phyloP scores from a whole-genome alignment of 2,329 filamentous ascomycete species.

The Aspergillus ruber region DNA sequence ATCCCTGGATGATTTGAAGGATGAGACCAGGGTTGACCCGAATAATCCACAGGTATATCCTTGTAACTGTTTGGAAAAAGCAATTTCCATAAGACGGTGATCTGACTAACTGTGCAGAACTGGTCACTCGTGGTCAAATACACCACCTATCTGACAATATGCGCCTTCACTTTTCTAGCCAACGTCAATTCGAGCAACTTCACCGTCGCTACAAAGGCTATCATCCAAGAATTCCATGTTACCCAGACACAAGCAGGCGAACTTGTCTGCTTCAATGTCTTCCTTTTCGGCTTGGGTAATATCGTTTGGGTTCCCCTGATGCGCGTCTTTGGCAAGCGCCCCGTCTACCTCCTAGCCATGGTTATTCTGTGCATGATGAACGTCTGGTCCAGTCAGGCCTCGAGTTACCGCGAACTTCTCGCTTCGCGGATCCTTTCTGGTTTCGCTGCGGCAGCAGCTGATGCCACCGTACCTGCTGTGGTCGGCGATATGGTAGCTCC shows the following conservation, averaged over 20 bases:
- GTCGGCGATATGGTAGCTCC: conserved; percentile 32
- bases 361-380: conserved; percentile 27
- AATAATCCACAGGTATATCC: conserved; percentile 15
- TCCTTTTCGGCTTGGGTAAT: conserved; percentile 19
- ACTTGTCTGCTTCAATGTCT: conserved; percentile 21
- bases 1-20: not conserved
- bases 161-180: conserved; percentile 35
- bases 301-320: conserved; percentile 21
- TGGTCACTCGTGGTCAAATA: conserved; percentile 15
- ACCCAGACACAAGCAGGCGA: conserved; percentile 17
- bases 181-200: conserved; percentile 35
- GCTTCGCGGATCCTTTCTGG: conserved; percentile 22
- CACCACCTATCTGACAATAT: conserved; percentile 29
- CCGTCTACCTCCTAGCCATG: conserved; percentile 31
- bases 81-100: not conserved
- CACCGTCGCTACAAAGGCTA: conserved; percentile 28
- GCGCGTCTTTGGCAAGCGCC: conserved; percentile 29
- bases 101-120: conserved; percentile 9
- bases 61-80: too few species aligned
- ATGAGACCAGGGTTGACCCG: conserved; percentile 1
- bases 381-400: conserved; percentile 27
- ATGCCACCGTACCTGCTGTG: conserved; percentile 30
- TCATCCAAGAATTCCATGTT: conserved; percentile 24
- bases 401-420: conserved; percentile 18
- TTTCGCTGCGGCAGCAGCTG: conserved; percentile 24